Base-by-base conservation (phyloP, 768 basidiomycete genomes). In the Boletus reticulatus region DNA sequence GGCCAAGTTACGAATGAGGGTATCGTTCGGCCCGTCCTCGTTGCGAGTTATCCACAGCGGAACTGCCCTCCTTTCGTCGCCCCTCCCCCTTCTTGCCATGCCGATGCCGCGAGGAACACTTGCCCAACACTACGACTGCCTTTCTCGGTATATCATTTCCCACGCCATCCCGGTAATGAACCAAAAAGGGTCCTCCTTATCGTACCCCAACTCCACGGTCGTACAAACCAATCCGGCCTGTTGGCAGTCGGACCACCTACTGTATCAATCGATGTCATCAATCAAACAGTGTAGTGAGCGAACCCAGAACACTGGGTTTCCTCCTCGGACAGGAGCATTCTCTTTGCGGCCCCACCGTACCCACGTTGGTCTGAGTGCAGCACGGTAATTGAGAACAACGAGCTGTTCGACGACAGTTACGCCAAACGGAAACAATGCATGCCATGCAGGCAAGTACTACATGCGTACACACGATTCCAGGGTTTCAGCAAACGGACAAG, bases 141-240 rank as follows among this genome's bases (percentile, higher is more conserved):
- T 52, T 50, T 57, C 43, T 48, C 2, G 56, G 63, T 2, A 42
- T 1, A 34, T 27, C 1, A 11, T 34, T 57, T 59, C 57, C 52
- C 62, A 67, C 66, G 61, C 66, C 66, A 52, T 49, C 46, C 48
- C 48, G 66, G 65, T 67, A 68, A 66, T 66, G 65, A 66, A 58
- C 13, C 43, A 24, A 46, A 57, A 34, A 13, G 24, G 50, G 50
- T 37, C 48, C 43, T 22, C 37, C 55, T 46, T 55, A 55, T 55
- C 55, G 20, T 32, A 1, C 24, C 49, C 43, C 34, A 14, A 14
- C 34, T 36, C 34, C 29, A 29, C 27, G 27, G 27, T 29, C 41
- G 36, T 36, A 6, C 43, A 37, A 52, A 38, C 48, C 48, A 48
- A 50, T 54, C 57, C 44, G 20, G 54, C 24, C 53, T 53, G 50